Evolutionary conservation across 1,139 yeast genomes (phyloP).

Genomic region (Zygosaccharomyces pseudobailii): DNA sequence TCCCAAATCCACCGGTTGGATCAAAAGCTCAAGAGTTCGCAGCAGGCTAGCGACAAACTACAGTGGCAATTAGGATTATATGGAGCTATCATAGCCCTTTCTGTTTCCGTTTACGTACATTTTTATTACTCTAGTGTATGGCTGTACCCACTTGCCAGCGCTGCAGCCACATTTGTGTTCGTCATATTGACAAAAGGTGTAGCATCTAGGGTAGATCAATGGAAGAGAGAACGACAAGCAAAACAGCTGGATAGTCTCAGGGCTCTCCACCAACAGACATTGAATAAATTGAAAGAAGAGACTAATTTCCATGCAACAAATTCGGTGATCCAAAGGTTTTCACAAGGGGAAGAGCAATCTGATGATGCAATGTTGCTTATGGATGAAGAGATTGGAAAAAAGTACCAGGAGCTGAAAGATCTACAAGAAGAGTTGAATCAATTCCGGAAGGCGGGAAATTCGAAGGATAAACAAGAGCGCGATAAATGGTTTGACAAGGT

Average conservation of each 20-base stretch:
- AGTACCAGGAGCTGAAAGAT: slow-evolving; percentile 38
- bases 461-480: slow-evolving; percentile 20
- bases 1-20: slow-evolving; percentile 29
- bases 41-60: slow-evolving; percentile 13
- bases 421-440: slow-evolving; percentile 37
- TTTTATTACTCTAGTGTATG: slow-evolving; percentile 7
- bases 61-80: slow-evolving; percentile 21
- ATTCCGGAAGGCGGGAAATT: slow-evolving; percentile 15
- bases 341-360: slow-evolving; percentile 38
- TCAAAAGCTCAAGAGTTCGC: slow-evolving; percentile 18
- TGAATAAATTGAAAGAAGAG: slow-evolving; percentile 69
- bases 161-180: slow-evolving; percentile 9
- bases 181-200: slow-evolving; percentile 9
- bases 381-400: slow-evolving; percentile 42
- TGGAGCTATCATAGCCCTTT: slow-evolving; percentile 15
- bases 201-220: slow-evolving; percentile 17
- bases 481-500: slow-evolving; percentile 35
- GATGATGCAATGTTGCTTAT: slow-evolving; percentile 34
- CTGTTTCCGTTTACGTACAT: slow-evolving; percentile 12
- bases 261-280: slow-evolving; percentile 52
- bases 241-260: slow-evolving; percentile 39
- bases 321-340: slow-evolving; percentile 64
- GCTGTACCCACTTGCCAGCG: slow-evolving; percentile 1
- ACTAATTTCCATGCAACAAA: slow-evolving; percentile 78
- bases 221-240: slow-evolving; percentile 15